A percentile compares a stretch with the other conserved stretches of the same genome.
Evolutionary conservation across 768 basidiomycete genomes (phyloP).

Genomic region (Tricholoma saponaceum): DNA sequence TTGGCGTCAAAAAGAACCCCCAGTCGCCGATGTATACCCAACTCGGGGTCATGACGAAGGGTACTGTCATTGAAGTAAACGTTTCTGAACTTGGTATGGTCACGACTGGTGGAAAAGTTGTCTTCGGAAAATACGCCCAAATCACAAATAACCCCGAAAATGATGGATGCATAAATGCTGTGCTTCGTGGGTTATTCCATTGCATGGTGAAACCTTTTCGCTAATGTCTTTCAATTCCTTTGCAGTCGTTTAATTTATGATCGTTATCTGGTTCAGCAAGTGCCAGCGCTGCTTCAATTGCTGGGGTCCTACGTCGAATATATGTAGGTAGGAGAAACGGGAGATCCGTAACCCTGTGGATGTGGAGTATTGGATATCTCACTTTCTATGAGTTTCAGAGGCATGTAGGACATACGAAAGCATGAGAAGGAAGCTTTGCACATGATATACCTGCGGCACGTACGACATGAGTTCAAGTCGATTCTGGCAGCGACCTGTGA

Average conservation of each 20-base stretch:
- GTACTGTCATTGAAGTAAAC: constrained; percentile 97
- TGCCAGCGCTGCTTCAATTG: background rate
- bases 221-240: background rate
- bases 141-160: constrained; percentile 95
- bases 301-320: background rate
- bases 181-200: constrained; percentile 64
- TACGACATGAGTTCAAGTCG: no score
- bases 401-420: background rate
- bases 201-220: background rate
- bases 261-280: background rate
- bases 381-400: background rate
- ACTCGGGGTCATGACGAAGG: constrained; percentile 96
- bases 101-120: constrained; percentile 93
- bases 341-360: background rate
- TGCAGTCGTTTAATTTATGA: constrained; percentile 23
- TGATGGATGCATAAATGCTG: constrained; percentile 94
- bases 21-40: constrained; percentile 98
- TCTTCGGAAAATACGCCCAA: constrained; percentile 91
- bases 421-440: background rate
- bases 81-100: constrained; percentile 98
- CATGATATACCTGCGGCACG: background rate
- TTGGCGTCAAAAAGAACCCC: constrained; percentile 99
- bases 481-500: no score
- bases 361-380: background rate
- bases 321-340: background rate